These are phyloP conservation scores for Colletotrichum cereale DNA, from an alignment of 2,329 filamentous ascomycete genomes.

Conservation along the genomic window DNA sequence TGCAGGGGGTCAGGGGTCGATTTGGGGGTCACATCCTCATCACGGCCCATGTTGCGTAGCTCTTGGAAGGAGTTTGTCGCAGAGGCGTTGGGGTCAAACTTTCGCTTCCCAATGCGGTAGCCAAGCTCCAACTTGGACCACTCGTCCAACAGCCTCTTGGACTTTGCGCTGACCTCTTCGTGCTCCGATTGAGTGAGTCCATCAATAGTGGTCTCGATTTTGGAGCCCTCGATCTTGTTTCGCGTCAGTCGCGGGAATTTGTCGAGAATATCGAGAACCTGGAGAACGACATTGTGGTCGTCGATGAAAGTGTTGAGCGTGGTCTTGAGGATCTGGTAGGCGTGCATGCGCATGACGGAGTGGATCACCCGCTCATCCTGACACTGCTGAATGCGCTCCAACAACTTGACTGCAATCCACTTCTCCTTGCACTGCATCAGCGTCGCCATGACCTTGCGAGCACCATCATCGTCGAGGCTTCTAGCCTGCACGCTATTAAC, in stretches of 20 bases:
- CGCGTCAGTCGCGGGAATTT: conserved; percentile 90
- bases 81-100: conserved; percentile 77
- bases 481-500: conserved; percentile 88
- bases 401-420: conserved; percentile 97
- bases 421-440: conserved; percentile 99
- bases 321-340: conserved; percentile 93
- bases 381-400: conserved; percentile 88
- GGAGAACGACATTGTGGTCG: conserved; percentile 90
- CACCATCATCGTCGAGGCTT: conserved; percentile 83
- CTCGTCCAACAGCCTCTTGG: conserved; percentile 78
- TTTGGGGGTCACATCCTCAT: conserved; percentile 53
- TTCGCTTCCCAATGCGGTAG: conserved; percentile 93
- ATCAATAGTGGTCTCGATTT: conserved; percentile 87
- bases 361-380: conserved; percentile 89
- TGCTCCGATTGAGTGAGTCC: conserved; percentile 76
- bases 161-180: conserved; percentile 79
- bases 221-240: conserved; percentile 97
- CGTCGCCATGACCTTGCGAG: conserved; percentile 95
- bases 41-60: conserved; percentile 66
- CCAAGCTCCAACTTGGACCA: conserved; percentile 93
- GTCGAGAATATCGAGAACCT: conserved; percentile 90
- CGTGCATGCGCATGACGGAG: conserved; percentile 94
- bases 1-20: conserved; percentile 57
- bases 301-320: conserved; percentile 86
- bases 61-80: conserved; percentile 69